A percentile compares a stretch with the other conserved stretches of the same genome.
phyloP scores from a whole-genome alignment of 139 green algal genomes.

The Spirogloea muscicola region DNA sequence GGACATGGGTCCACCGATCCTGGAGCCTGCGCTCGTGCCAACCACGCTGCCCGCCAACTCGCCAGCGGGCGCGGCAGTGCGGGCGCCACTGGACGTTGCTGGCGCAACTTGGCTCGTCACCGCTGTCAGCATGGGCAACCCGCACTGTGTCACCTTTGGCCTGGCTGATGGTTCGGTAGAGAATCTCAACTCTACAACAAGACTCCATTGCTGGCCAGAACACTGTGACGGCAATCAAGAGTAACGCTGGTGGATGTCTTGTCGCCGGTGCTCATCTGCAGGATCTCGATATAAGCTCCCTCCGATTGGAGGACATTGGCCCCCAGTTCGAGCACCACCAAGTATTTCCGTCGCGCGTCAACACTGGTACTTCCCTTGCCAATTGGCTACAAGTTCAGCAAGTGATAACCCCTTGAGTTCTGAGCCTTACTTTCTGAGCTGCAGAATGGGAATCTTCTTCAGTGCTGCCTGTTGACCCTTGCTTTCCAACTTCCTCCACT shows the following conservation, averaged over 20 bases:
- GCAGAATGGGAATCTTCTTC: constrained; percentile 3
- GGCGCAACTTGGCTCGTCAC: constrained; percentile 76
- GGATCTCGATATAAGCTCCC: constrained; percentile 61
- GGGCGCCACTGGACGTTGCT: constrained; percentile 65
- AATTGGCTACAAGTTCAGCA: background rate
- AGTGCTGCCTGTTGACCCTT: background rate
- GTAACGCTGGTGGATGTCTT: too few relatives aligned
- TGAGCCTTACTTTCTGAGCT: background rate
- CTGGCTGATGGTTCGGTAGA: constrained; percentile 18
- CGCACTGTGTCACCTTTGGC: constrained; percentile 83
- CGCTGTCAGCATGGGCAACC: constrained; percentile 96
- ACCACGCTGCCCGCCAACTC: constrained; percentile 65
- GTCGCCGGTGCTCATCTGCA: background rate
- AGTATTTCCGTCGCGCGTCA: constrained; percentile 87
- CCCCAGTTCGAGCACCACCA: constrained; percentile 86
- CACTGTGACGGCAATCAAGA: too few relatives aligned
- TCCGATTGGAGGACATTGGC: constrained; percentile 70
- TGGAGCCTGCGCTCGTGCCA: constrained; percentile 70
- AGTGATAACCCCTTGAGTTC: constrained; percentile 2
- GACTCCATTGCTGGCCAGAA: background rate
- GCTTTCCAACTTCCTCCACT: background rate
- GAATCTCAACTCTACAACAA: background rate
- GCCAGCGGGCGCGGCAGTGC: constrained; percentile 63
- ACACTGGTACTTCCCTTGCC: constrained; percentile 65
- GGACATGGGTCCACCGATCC: constrained; percentile 92